Evolutionary conservation across 2,329 filamentous ascomycete genomes (phyloP).

Genomic region (Phialophora chinensis): DNA sequence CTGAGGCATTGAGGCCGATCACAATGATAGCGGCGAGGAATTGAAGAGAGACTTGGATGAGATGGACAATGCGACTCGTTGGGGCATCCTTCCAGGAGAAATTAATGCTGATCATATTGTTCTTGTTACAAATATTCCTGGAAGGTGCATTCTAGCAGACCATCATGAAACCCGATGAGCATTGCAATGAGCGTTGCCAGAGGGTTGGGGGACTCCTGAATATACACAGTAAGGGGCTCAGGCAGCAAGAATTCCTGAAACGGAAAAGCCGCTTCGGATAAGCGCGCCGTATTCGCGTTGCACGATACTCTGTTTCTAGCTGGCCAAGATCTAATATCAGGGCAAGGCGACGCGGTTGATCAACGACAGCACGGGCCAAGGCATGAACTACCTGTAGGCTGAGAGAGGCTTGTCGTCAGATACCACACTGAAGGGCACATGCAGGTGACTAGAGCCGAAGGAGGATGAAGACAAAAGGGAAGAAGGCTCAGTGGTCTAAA

Average conservation of each 20-base stretch:
- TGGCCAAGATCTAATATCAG: not conserved
- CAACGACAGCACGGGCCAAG: not conserved
- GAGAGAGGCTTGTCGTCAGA: not conserved
- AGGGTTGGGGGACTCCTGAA: not conserved
- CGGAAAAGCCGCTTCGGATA: not conserved
- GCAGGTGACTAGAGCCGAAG: not conserved
- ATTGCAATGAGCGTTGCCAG: not conserved
- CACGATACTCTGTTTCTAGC: not conserved
- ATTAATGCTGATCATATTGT: conserved; percentile 11
- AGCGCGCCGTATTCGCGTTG: not conserved
- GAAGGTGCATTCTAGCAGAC: not conserved
- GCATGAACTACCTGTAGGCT: not conserved
- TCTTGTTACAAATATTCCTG: not conserved
- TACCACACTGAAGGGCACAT: not conserved
- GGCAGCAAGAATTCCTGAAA: conserved; percentile 19
- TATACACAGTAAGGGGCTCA: not conserved
- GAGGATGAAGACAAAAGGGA: not conserved
- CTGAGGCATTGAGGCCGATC: conserved; percentile 19
- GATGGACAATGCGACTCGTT: conserved; percentile 15
- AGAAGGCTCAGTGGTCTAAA: not conserved
- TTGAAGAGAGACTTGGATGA: conserved; percentile 9
- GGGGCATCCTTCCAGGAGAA: conserved; percentile 9
- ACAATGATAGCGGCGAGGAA: conserved; percentile 11
- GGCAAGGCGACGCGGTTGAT: not conserved
- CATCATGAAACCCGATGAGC: not conserved